These are phyloP conservation scores for Pilatotrama ljubarskyi DNA, from an alignment of 768 basidiomycete genomes.

Conservation along the genomic window DNA sequence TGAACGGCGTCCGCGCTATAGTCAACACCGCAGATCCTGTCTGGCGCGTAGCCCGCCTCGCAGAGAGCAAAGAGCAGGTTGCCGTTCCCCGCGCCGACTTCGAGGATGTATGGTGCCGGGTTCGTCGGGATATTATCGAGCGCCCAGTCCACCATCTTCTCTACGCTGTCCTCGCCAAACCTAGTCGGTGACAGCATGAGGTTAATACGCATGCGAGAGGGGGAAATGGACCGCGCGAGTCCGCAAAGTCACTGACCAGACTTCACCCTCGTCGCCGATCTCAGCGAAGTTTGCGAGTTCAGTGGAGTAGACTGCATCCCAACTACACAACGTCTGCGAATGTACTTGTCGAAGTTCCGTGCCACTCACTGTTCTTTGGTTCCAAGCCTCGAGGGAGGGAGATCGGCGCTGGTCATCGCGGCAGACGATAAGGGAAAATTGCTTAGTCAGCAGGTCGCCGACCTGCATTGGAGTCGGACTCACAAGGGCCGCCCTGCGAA, in stretches of 20 bases:
- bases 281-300: conserved; percentile 76
- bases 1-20: conserved; percentile 74
- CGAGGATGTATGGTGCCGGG: conserved; percentile 54
- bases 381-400: conserved; percentile 73
- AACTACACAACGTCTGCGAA: conserved; percentile 43
- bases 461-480: background rate
- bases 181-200: conserved; percentile 37
- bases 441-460: conserved; percentile 30
- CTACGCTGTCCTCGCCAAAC: conserved; percentile 76
- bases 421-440: conserved; percentile 12
- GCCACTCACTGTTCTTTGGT: conserved; percentile 72
- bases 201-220: background rate
- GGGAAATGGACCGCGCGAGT: background rate
- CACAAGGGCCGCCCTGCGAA: too few relatives aligned
- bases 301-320: conserved; percentile 73
- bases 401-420: conserved; percentile 37
- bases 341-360: too few relatives aligned
- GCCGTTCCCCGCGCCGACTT: conserved; percentile 83
- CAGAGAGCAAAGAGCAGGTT: conserved; percentile 69
- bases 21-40: conserved; percentile 64
- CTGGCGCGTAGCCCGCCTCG: conserved; percentile 61
- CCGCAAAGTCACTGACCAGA: conserved; percentile 59
- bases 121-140: conserved; percentile 50
- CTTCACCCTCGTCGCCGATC: conserved; percentile 80
- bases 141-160: conserved; percentile 81